Evolutionary conservation across 169 alveolate species (phyloP).

Genomic region (Theileria parva): DNA sequence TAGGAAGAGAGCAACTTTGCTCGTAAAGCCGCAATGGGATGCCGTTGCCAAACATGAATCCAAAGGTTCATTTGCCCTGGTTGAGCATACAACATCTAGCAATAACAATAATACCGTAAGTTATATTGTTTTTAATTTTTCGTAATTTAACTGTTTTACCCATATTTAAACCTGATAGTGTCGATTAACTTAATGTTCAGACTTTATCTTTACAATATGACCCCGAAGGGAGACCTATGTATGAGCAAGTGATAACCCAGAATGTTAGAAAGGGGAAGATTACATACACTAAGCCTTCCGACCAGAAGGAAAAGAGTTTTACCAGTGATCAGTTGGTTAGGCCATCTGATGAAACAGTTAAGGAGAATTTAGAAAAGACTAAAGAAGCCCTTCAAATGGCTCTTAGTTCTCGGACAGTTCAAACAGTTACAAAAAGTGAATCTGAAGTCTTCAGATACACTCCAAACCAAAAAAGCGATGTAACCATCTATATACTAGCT

Average conservation of each 20-base stretch:
- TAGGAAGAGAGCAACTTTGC: slow-evolving; percentile 61
- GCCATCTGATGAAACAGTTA: slow-evolving; percentile 78
- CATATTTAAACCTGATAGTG: background rate
- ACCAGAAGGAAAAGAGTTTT: slow-evolving; percentile 72
- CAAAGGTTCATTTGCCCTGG: slow-evolving; percentile 57
- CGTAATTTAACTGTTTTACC: background rate
- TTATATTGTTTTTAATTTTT: background rate
- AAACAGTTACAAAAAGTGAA: slow-evolving; percentile 48
- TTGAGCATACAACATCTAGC: slow-evolving; percentile 22
- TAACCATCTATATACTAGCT: background rate
- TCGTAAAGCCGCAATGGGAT: slow-evolving; percentile 61
- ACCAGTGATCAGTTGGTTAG: slow-evolving; percentile 56
- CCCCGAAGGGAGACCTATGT: slow-evolving; percentile 71
- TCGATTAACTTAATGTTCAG: background rate
- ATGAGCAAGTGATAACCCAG: slow-evolving; percentile 71
- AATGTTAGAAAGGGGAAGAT: slow-evolving; percentile 64
- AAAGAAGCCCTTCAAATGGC: slow-evolving; percentile 76
- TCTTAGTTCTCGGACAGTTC: slow-evolving; percentile 43
- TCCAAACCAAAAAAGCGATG: slow-evolving; percentile 76
- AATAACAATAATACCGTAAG: slow-evolving; percentile 16
- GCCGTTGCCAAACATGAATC: slow-evolving; percentile 21
- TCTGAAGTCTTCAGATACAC: slow-evolving; percentile 80
- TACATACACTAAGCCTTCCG: slow-evolving; percentile 67
- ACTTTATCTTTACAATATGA: slow-evolving; percentile 65
- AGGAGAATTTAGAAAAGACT: slow-evolving; percentile 74